A percentile compares a stretch with the other conserved stretches of the same genome.
phyloP scores from a whole-genome alignment of 345 rosid species.

The Gossypium longicalyx region DNA sequence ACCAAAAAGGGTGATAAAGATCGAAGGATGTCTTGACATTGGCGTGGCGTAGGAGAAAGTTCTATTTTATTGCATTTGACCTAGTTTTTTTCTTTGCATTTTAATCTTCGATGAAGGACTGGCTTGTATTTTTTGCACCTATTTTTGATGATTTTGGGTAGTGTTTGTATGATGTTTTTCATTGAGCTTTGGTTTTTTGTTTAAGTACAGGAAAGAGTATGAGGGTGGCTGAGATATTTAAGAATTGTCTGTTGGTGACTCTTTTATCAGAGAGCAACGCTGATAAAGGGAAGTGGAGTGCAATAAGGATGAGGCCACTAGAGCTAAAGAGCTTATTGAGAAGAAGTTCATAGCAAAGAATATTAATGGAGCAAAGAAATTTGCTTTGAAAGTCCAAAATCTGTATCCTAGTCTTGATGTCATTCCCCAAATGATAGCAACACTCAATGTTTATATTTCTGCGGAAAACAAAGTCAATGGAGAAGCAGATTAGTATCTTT shows the following conservation, averaged over 20 bases:
- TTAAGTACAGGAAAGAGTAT: not conserved
- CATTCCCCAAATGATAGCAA: conserved; percentile 28
- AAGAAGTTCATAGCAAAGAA: conserved; percentile 50
- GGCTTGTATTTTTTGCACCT: not conserved
- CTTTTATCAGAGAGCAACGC: not conserved
- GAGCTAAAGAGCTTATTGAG: conserved; percentile 67
- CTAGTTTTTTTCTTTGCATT: not conserved
- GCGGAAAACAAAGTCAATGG: conserved; percentile 41
- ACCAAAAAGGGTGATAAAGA: too few species aligned
- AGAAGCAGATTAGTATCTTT: conserved; percentile 49
- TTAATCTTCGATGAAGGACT: not conserved
- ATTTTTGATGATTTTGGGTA: conserved; percentile 14
- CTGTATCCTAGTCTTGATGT: conserved; percentile 54
- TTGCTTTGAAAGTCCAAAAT: conserved; percentile 62
- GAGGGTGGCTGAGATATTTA: conserved; percentile 2
- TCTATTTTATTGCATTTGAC: not conserved
- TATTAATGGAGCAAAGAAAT: conserved; percentile 53
- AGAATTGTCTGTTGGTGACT: not conserved
- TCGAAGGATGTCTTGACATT: too few species aligned
- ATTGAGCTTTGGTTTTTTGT: not conserved
- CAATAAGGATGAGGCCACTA: conserved; percentile 60
- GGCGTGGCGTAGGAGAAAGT: not conserved
- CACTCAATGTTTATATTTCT: conserved; percentile 47
- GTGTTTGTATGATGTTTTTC: not conserved
- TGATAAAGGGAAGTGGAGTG: conserved; percentile 27